Percentiles rank a stretch among this genome's conserved stretches.
phyloP scores from a whole-genome alignment of 1,284 basidiomycete genomes.

The Phellopilus nigrolimitatus region DNA sequence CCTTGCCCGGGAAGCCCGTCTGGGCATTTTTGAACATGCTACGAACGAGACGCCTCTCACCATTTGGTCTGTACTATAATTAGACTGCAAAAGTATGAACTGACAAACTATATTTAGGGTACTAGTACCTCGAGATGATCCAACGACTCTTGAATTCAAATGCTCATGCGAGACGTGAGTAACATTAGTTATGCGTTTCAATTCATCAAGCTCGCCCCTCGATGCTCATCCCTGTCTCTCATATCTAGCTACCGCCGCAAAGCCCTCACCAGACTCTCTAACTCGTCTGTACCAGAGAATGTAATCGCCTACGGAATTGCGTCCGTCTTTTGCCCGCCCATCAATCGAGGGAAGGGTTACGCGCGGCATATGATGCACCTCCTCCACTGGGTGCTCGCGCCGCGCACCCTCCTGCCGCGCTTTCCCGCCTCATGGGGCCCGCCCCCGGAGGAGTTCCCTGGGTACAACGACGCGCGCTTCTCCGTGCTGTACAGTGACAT shows the following conservation, averaged over 20 bases:
- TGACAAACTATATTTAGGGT: constrained; percentile 32
- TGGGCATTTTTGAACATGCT: constrained; percentile 36
- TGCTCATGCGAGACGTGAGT: constrained; percentile 45
- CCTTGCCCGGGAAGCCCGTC: constrained; percentile 29
- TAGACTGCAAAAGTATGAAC: neutral
- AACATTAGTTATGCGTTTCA: neutral
- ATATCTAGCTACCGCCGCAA: constrained; percentile 16
- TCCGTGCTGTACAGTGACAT: constrained; percentile 64
- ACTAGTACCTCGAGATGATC: constrained; percentile 36
- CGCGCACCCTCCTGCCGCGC: constrained; percentile 21
- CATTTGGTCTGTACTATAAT: constrained; percentile 33
- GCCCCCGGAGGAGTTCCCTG: constrained; percentile 28
- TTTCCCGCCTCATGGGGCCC: constrained; percentile 39
- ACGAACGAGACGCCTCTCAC: constrained; percentile 31
- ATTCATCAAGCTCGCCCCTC: no score
- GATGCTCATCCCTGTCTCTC: neutral
- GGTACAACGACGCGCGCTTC: constrained; percentile 35
- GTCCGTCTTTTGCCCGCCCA: constrained; percentile 43
- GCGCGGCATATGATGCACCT: constrained; percentile 49
- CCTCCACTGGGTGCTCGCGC: constrained; percentile 45
- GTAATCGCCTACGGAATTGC: constrained; percentile 42
- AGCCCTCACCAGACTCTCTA: neutral
- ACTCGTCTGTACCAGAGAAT: constrained; percentile 19
- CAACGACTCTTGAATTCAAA: constrained; percentile 37
- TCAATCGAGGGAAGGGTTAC: constrained; percentile 44